These are phyloP conservation scores for Fomitopsis pulvina DNA, from an alignment of 768 basidiomycete species.

Conservation along the genomic window DNA sequence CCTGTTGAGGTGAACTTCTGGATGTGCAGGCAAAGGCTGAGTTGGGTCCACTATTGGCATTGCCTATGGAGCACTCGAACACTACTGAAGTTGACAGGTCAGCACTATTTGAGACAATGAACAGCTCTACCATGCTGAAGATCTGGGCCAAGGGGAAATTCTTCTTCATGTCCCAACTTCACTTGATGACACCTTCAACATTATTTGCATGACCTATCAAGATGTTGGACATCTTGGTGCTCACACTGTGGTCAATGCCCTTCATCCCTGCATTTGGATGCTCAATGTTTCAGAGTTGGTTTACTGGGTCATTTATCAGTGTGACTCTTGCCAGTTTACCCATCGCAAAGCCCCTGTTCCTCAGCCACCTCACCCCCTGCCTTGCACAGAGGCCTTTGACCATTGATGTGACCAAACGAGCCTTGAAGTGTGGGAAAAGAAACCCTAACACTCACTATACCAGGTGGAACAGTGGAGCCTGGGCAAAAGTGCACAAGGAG, in stretches of 20 bases:
- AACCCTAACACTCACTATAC: too few species aligned
- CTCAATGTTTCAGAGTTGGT: conserved; percentile 4
- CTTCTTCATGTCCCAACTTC: not conserved
- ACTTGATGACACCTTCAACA: not conserved
- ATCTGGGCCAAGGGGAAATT: not conserved
- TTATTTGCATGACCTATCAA: conserved; percentile 10
- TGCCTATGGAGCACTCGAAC: conserved; percentile 4
- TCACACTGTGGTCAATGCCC: conserved; percentile 7
- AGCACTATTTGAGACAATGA: not conserved
- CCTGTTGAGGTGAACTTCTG: conserved; percentile 9
- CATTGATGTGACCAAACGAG: too few species aligned
- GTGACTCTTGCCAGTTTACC: conserved; percentile 16
- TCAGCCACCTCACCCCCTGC: conserved; percentile 18
- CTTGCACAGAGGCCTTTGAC: conserved; percentile 14
- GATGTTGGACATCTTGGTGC: conserved; percentile 17
- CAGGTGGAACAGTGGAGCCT: too few species aligned
- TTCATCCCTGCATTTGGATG: conserved; percentile 6
- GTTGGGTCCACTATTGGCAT: conserved; percentile 9
- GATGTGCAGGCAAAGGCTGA: conserved; percentile 13
- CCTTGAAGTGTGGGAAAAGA: too few species aligned
- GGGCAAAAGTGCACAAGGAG: too few species aligned
- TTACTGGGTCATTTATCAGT: conserved; percentile 10
- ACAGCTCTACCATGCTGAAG: not conserved
- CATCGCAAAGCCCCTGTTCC: conserved; percentile 7
- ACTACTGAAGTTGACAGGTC: not conserved